These are phyloP conservation scores for Acaromyces ingoldii DNA, from an alignment of 1,284 basidiomycete species.

Conservation along the genomic window DNA sequence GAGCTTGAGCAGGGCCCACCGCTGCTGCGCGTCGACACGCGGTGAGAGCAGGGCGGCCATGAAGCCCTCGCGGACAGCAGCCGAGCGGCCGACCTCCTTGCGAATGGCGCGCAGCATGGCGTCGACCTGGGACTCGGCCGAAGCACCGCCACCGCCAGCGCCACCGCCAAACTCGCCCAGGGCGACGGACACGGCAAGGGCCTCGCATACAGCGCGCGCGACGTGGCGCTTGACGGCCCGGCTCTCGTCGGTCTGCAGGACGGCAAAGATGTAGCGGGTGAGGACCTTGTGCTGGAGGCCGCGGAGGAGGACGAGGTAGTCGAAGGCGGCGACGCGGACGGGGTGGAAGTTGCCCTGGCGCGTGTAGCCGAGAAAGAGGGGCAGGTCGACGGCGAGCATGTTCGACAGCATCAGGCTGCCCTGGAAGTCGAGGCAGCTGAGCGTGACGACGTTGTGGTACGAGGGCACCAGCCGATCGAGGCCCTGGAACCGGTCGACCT, in stretches of 20 bases:
- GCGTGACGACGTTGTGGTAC: conserved; percentile 85
- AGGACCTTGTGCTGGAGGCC: conserved; percentile 59
- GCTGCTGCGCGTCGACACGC: conserved; percentile 74
- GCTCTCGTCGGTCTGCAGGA: conserved; percentile 80
- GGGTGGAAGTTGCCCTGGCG: conserved; percentile 71
- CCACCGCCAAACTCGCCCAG: conserved; percentile 70
- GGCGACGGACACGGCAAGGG: conserved; percentile 76
- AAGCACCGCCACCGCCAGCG: conserved; percentile 5
- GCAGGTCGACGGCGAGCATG: conserved; percentile 73
- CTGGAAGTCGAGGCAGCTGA: conserved; percentile 58
- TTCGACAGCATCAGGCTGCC: conserved; percentile 30
- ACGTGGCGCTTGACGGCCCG: conserved; percentile 77
- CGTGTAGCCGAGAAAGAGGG: conserved; percentile 80
- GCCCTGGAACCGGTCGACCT: conserved; percentile 80
- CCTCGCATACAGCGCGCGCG: conserved; percentile 76
- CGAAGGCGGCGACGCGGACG: conserved; percentile 85
- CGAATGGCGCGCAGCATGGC: conserved; percentile 38
- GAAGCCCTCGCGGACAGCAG: conserved; percentile 47
- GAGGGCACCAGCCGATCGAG: conserved; percentile 95
- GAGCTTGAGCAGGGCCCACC: conserved; percentile 84
- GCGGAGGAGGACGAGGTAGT: conserved; percentile 83
- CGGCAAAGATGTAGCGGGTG: conserved; percentile 82
- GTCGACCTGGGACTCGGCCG: conserved; percentile 58
- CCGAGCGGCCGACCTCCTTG: conserved; percentile 47
- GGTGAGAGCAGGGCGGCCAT: conserved; percentile 35